Evolutionary conservation across 140 eudicot genomes (phyloP).

Genomic region (Senecio squalidus): DNA sequence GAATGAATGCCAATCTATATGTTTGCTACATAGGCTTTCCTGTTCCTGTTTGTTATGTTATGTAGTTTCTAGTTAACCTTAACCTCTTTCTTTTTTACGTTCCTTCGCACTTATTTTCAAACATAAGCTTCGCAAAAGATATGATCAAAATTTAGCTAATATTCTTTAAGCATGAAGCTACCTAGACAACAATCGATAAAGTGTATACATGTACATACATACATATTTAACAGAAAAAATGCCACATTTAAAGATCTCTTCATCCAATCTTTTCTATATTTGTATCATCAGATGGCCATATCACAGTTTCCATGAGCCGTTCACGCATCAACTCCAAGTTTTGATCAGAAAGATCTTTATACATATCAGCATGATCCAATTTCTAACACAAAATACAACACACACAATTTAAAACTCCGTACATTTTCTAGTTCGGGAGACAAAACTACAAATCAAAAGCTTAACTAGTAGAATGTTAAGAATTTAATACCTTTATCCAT

Average conservation of each 20-base stretch:
- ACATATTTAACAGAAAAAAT: neutral
- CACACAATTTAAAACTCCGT: neutral
- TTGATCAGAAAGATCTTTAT: conserved; percentile 61
- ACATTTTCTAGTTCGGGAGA: neutral
- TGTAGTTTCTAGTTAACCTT: too few species aligned
- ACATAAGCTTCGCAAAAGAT: neutral
- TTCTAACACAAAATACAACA: conserved; percentile 31
- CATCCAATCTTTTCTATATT: conserved; percentile 47
- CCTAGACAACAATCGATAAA: conserved; percentile 9
- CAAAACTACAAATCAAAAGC: neutral
- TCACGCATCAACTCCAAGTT: conserved; percentile 92
- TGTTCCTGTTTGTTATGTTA: too few species aligned
- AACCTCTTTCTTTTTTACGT: too few species aligned
- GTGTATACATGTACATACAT: neutral
- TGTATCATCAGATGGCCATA: conserved; percentile 78
- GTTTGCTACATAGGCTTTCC: too few species aligned
- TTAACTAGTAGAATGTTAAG: neutral
- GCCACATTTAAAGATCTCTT: neutral
- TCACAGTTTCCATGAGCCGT: conserved; percentile 62
- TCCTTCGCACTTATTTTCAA: too few species aligned
- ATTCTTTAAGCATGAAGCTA: conserved; percentile 2
- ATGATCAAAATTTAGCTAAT: conserved; percentile 2
- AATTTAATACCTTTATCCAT: conserved; percentile 65
- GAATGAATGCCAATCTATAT: too few species aligned
- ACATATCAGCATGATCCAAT: conserved; percentile 72